Evolutionary conservation across 1,284 basidiomycete species (phyloP), one percentile per base, ranked within the genome.

Genomic region (Anthracocystis walkeri): DNA sequence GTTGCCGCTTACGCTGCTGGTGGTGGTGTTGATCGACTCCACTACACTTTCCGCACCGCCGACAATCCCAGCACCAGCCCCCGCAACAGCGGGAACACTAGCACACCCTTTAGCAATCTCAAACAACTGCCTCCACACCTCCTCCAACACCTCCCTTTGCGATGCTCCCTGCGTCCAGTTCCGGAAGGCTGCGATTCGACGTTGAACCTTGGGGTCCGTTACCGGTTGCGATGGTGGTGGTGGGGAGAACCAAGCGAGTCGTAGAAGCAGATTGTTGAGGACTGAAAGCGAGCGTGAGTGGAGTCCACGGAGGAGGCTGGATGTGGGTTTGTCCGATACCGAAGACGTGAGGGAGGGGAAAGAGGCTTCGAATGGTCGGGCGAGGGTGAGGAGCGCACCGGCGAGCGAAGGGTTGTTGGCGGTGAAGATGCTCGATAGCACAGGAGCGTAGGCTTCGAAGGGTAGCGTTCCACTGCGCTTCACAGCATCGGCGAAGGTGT

Each of bases 181-280:
- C 2, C 69, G 65, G 49, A 76, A 69, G 0, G 74, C 69, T 1
- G 65, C 54, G 25, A 76, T 68, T 0, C 62, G 58, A 16, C 69
- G 65, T 31, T 65, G 59, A n/a, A 58, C 27, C 38, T 72, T 71
- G 18, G 68, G 63, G 11, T 78, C 73, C 1, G 59, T 60, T 12
- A 72, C 67, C 31, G 78, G 77, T 55, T 82, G 79, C n/a, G 78
- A 80, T 0, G 81, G 80, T 18, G 81, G 79, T 4, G 79, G 82
- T 23, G 79, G 75, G 2, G 77, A 74, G 45, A 69, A 71, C 11
- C 59, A 46, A 3, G 81, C 75, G 4, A 80, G 58, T 3, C 77
- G 70, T 7, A 80, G 60, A 10, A 82, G 61, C 12, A 77, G 14
- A 44, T 83, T 82, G 61, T 77, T 73, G 50, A 81, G 65, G 11